Evolutionary conservation across 2,329 filamentous ascomycete genomes (phyloP).

Genomic region (Cladophialophora psammophila): DNA sequence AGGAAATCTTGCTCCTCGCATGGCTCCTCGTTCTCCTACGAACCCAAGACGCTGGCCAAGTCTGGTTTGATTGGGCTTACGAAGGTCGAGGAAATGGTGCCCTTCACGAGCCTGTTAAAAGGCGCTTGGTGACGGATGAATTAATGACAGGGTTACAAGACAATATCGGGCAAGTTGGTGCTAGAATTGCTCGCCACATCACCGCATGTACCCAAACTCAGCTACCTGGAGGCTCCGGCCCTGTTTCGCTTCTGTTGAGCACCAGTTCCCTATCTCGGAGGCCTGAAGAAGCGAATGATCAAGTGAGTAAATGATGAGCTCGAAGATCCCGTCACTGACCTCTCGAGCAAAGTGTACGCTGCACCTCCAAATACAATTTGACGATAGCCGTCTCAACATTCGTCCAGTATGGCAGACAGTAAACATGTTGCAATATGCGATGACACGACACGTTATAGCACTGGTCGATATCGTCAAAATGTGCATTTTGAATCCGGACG

Average conservation of each 20-base stretch:
- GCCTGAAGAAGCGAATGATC: conserved; percentile 16
- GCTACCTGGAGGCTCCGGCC: conserved; percentile 51
- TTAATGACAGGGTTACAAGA: conserved; percentile 47
- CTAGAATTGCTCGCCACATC: conserved; percentile 44
- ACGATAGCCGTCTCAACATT: conserved; percentile 44
- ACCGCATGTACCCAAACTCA: conserved; percentile 52
- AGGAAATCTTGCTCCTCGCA: conserved; percentile 53
- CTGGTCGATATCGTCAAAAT: conserved; percentile 52
- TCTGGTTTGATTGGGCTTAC: conserved; percentile 53
- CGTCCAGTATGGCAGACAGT: conserved; percentile 53
- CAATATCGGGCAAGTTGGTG: conserved; percentile 42
- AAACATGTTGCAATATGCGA: conserved; percentile 53
- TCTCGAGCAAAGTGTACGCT: conserved; percentile 42
- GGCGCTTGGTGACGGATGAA: conserved; percentile 44
- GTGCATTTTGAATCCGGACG: conserved; percentile 44
- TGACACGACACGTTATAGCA: conserved; percentile 52
- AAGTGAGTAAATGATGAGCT: conserved; percentile 16
- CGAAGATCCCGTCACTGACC: conserved; percentile 29
- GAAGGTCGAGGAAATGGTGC: conserved; percentile 28
- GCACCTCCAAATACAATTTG: conserved; percentile 46
- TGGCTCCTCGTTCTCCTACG: conserved; percentile 57
- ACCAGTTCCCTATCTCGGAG: conserved; percentile 21
- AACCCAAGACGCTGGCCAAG: conserved; percentile 50
- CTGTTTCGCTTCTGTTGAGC: conserved; percentile 42
- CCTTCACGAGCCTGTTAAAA: conserved; percentile 35